Conservation (phyloP, 192 early-diverging fungal species). For the Lobulomyces angularis region DNA sequence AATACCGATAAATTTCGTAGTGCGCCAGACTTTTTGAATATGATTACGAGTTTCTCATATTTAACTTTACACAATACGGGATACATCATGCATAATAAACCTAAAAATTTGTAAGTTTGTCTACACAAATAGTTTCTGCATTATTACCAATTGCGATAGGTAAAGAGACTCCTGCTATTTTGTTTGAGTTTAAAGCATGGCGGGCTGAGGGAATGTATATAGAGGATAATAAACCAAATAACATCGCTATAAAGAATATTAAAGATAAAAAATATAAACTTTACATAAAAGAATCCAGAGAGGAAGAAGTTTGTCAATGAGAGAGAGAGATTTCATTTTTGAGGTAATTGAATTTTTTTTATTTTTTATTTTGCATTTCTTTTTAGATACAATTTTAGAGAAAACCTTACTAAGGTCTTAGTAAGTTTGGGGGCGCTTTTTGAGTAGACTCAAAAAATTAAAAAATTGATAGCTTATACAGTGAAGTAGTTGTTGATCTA, state of each 20-base stretch:
- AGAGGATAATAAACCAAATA: conserved; percentile 43
- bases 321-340: too few species aligned
- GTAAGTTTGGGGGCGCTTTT: too few species aligned
- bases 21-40: conserved; percentile 24
- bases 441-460: too few species aligned
- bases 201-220: conserved; percentile 43
- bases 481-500: too few species aligned
- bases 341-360: too few species aligned
- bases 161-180: conserved; percentile 53
- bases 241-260: conserved; percentile 42
- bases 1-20: background rate
- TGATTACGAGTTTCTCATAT: conserved; percentile 26
- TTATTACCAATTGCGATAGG: conserved; percentile 32
- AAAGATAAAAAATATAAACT: too few species aligned
- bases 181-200: conserved; percentile 31
- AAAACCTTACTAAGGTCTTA: too few species aligned
- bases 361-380: too few species aligned
- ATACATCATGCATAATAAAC: conserved; percentile 59
- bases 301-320: too few species aligned
- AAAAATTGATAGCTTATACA: too few species aligned
- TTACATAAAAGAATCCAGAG: too few species aligned
- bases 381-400: too few species aligned
- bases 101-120: conserved; percentile 22
- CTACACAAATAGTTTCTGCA: background rate
- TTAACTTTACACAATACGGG: conserved; percentile 53